Conservation (phyloP, 495 filamentous ascomycete species). For the Annulohypoxylon nitens region DNA sequence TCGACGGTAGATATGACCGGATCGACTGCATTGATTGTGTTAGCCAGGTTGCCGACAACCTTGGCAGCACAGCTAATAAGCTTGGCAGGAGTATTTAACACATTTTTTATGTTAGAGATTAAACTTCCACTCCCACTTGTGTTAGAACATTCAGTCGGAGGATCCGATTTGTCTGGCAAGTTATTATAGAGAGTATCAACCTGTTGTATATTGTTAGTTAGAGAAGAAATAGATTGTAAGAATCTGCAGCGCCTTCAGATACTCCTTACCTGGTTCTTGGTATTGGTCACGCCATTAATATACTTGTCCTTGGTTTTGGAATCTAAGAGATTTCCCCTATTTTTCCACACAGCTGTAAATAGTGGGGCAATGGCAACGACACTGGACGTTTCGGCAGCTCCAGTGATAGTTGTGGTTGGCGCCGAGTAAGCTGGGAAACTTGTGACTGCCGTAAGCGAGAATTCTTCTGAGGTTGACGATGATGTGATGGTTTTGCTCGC, state of each 20-base stretch:
- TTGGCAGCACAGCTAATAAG: slow-evolving; percentile 1
- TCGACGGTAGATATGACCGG: slow-evolving; percentile 4
- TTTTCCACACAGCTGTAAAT: slow-evolving; percentile 1
- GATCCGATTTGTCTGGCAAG: slow-evolving; percentile 7
- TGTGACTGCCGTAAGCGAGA: slow-evolving; percentile 4
- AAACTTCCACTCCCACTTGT: neutral
- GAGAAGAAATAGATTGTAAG: neutral
- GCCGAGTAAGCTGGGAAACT: slow-evolving; percentile 1
- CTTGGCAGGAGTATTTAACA: slow-evolving; percentile 3
- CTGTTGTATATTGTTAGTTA: neutral
- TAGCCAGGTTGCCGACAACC: slow-evolving; percentile 4
- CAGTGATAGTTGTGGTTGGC: slow-evolving; percentile 5
- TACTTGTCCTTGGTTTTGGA: neutral
- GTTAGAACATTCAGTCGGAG: neutral
- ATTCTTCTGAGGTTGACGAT: neutral
- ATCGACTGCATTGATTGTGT: slow-evolving; percentile 2
- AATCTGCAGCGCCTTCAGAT: neutral
- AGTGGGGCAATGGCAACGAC: neutral
- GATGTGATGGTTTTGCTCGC: neutral
- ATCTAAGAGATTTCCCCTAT: neutral
- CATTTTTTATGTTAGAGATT: neutral
- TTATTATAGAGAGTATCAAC: slow-evolving; percentile 5
- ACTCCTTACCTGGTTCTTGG: neutral
- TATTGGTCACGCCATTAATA: neutral
- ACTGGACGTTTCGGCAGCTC: slow-evolving; percentile 2